Evolutionary conservation across 306 rosid genomes (phyloP).

Genomic region (Astragalus glycyphyllos): DNA sequence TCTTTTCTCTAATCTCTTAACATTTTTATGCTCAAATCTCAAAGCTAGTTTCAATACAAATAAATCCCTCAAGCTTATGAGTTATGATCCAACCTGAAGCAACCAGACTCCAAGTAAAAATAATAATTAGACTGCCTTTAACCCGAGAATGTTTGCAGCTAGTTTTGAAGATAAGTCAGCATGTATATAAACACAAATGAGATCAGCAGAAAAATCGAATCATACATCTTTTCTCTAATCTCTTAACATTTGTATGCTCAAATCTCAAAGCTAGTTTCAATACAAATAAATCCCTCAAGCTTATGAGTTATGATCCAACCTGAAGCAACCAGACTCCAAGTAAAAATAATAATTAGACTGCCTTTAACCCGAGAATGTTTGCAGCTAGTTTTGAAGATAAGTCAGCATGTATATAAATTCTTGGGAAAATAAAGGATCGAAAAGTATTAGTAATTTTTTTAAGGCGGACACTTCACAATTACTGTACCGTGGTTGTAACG

Average conservation of each 20-base stretch:
- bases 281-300: not conserved
- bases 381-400: not conserved
- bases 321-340: conserved; percentile 1
- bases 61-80: not conserved
- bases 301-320: not conserved
- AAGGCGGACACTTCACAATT: not conserved
- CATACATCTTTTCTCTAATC: no score
- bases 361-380: not conserved
- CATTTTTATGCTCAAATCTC: conserved; percentile 1
- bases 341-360: not conserved
- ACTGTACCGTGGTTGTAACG: not conserved
- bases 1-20: not conserved
- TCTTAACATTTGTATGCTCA: not conserved
- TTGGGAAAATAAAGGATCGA: conserved; percentile 1
- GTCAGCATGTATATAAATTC: conserved; percentile 1
- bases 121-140: not conserved
- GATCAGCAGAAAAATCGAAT: no score
- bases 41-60: not conserved
- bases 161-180: not conserved
- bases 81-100: not conserved
- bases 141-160: not conserved
- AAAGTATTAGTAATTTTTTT: not conserved
- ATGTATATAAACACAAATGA: no score
- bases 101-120: not conserved
- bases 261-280: not conserved